A percentile compares a stretch with the other conserved stretches of the same genome.
Evolutionary conservation across 768 basidiomycete genomes (phyloP).

Genomic region (Rhodotorula graminis): DNA sequence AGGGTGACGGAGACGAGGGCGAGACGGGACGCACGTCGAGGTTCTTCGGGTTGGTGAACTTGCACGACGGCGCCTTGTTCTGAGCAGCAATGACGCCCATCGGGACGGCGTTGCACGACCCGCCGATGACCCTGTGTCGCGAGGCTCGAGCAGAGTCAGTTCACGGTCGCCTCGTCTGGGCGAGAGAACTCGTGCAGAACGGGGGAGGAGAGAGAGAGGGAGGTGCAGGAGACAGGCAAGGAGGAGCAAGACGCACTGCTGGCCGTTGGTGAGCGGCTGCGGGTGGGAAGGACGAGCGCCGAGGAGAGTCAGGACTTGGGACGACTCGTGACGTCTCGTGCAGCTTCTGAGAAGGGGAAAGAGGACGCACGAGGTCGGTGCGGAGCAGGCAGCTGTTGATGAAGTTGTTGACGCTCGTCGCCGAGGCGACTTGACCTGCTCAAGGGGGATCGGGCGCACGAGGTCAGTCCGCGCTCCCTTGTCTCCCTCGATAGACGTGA

Average conservation of each 20-base stretch:
- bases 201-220: not conserved
- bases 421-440: constrained; percentile 54
- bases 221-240: not conserved
- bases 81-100: constrained; percentile 57
- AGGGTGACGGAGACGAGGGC: not conserved
- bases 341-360: too few species aligned
- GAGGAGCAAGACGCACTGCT: not conserved
- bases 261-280: constrained; percentile 61
- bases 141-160: constrained; percentile 15
- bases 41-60: constrained; percentile 53
- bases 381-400: constrained; percentile 57
- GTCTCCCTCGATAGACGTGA: too few species aligned
- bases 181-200: too few species aligned
- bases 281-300: constrained; percentile 47
- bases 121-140: constrained; percentile 51
- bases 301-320: too few species aligned
- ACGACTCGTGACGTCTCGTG: too few species aligned
- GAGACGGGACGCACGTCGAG: constrained; percentile 42
- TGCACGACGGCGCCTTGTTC: constrained; percentile 53
- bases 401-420: constrained; percentile 60
- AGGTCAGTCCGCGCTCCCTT: too few species aligned
- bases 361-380: constrained; percentile 44
- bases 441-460: too few species aligned
- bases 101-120: constrained; percentile 60
- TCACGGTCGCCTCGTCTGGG: not conserved